Base-by-base conservation (phyloP, 2,329 filamentous ascomycete species). In the Ophiostoma sp. region DNA sequence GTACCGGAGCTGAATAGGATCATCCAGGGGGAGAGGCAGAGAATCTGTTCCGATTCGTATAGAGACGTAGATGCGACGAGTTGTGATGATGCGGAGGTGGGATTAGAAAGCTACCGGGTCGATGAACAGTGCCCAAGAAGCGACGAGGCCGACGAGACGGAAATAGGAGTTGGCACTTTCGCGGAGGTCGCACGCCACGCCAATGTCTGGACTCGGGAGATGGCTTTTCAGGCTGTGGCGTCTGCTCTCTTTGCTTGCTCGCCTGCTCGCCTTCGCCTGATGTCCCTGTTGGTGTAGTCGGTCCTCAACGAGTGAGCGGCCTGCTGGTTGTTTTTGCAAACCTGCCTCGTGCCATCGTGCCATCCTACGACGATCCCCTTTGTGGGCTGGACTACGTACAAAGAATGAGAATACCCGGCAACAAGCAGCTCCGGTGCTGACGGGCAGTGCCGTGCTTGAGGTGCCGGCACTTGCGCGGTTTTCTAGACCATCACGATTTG, bases 21-120 rank as follows among this genome's bases (percentile, higher is more conserved):
- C 70, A 20, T 75, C 75, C 0, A n/a, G 82, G 82, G 74, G 81
- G 83, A 27, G 75, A 73, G 7, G 81, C 80, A 0, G 79, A 76
- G 70, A 79, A 76, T 0, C 74, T 73, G 71, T 83, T 82, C 11
- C 75, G 72, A 70, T 83, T 75, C 0, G 78, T 72, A 23, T 27
- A n/a, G 44, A 23, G 27, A 62, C 5, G 57, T 6, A 6, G 15
- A 62, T 33, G 27, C 17, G 11, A 62, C 23, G 27, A 11, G 1
- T 27, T 17, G 10, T 57, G 10, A 27, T 13, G 52, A 57, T 13
- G 52, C 10, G n/a, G 52, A 23, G 23, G 0, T 23, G 52, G 52
- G 3, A 27, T 27, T 10, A 62, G 13, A 62, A 13, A 62, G 15
- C 57, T 20, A 33, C 27, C 23, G 15, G 23, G 33, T 62, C 13